Conservation (phyloP, 495 filamentous ascomycete species). For the Hypoxylon trugodes region DNA sequence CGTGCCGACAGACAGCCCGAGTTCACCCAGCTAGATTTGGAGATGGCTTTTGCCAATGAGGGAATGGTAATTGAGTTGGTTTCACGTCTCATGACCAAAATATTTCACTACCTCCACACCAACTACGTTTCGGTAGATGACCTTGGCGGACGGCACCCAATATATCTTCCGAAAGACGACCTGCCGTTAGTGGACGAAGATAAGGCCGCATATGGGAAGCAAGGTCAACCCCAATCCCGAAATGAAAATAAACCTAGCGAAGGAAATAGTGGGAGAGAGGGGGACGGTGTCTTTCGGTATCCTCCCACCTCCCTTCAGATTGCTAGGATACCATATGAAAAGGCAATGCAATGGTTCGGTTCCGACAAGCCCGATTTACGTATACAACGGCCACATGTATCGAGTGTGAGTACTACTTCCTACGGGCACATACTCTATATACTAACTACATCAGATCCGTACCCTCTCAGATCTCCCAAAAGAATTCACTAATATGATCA, state of each 20-base stretch:
- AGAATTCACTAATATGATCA: conserved; percentile 78
- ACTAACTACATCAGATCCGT: conserved; percentile 45
- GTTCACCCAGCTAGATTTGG: conserved; percentile 96
- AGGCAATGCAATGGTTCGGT: conserved; percentile 83
- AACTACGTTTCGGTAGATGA: not conserved
- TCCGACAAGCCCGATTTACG: conserved; percentile 93
- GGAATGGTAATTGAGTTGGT: conserved; percentile 62
- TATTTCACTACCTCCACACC: not conserved
- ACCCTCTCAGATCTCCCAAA: conserved; percentile 69
- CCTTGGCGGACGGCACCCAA: conserved; percentile 9
- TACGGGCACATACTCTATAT: no score
- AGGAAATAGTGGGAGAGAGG: no score
- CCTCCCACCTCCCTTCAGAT: conserved; percentile 22
- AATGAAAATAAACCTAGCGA: not conserved
- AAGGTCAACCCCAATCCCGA: not conserved
- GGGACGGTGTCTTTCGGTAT: no score
- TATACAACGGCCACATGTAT: conserved; percentile 42
- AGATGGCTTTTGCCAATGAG: conserved; percentile 84
- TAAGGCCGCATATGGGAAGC: not conserved
- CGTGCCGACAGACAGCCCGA: conserved; percentile 94
- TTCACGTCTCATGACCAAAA: not conserved
- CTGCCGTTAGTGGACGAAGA: not conserved
- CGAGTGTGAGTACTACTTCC: conserved; percentile 48
- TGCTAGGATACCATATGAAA: conserved; percentile 67
- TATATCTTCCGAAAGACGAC: not conserved